Evolutionary conservation across 108 stramenopile genomes (phyloP), one percentile per base, ranked within the genome.

Genomic region (Asterionellopsis glacialis): DNA sequence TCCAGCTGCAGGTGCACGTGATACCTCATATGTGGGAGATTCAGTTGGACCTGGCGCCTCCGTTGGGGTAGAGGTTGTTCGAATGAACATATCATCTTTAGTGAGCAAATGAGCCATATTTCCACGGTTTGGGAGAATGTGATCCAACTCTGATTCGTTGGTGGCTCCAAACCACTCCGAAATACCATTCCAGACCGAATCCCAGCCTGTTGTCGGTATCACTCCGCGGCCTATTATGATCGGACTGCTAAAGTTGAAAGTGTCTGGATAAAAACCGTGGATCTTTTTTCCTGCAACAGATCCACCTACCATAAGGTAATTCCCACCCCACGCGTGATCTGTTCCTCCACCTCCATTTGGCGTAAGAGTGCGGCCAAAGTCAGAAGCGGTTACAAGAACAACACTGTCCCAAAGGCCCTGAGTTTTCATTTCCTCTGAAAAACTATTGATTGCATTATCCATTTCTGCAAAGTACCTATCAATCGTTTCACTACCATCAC

Each of bases 311-410:
- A 73, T 58, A 40, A 76, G 13, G 23, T 40, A 58, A 60, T 78
- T 59, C 11, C 75, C 80, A 42, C 73, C 78, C 88, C 89, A 90
- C 13, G 56, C 89, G 59, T 90, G 88, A 50, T 92, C 90, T 18
- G 61, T 72, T n/a, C 85, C 85, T 33, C 74, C 75, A 21, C 85
- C 82, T 57, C 57, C 60, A 58, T 91, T 91, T 6, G 73, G 75
- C 27, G 85, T 79, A 23, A 91, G 65, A 38, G 87, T 88, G 0
- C 87, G 68, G 13, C 65, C 80, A 57, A 91, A 91, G 18, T 91
- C 89, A 26, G 80, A 79, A 19, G 68, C 64, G 11, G 68, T 61
- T 7, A 87, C 78, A 18, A 85, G 49, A 2, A 67, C 57, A n/a
- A 78, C 72, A 45, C 58, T 40, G 18, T 83, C 59, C 81, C 81